Conservation (phyloP, 2,329 filamentous ascomycete genomes). For the Neoarthrinium moseri region DNA sequence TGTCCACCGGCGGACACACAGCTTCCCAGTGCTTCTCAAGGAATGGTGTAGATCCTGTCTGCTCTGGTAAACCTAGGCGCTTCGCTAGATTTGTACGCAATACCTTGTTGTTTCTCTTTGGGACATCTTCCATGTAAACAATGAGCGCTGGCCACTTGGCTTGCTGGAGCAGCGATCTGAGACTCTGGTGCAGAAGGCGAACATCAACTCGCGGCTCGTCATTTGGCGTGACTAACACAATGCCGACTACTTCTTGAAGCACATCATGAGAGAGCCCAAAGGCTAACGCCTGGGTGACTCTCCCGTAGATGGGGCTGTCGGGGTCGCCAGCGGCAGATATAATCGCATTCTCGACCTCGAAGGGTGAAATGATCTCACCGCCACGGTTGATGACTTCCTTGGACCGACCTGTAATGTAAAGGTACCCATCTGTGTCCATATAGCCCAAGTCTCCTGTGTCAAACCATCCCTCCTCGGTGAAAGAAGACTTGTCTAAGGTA, state of each 20-base stretch:
- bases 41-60: slow-evolving; percentile 43
- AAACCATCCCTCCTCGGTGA: slow-evolving; percentile 50
- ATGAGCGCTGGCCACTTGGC: slow-evolving; percentile 52
- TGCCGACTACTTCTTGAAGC: slow-evolving; percentile 55
- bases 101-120: slow-evolving; percentile 58
- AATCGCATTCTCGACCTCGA: slow-evolving; percentile 58
- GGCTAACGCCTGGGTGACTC: slow-evolving; percentile 47
- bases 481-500: slow-evolving; percentile 41
- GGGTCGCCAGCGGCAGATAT: slow-evolving; percentile 41
- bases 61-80: slow-evolving; percentile 40
- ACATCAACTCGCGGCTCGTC: slow-evolving; percentile 44
- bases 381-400: slow-evolving; percentile 59
- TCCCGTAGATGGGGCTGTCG: slow-evolving; percentile 42
- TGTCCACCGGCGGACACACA: slow-evolving; percentile 45
- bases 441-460: slow-evolving; percentile 55
- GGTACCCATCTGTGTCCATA: slow-evolving; percentile 47
- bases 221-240: slow-evolving; percentile 48
- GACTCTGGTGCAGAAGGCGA: slow-evolving; percentile 43
- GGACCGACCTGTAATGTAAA: slow-evolving; percentile 54
- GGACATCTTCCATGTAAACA: slow-evolving; percentile 54
- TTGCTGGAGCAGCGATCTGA: slow-evolving; percentile 47
- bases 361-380: slow-evolving; percentile 58
- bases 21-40: slow-evolving; percentile 49
- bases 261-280: slow-evolving; percentile 53
- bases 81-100: slow-evolving; percentile 51